Conservation (phyloP, 2,329 filamentous ascomycete genomes). For the Didymella segeticola region DNA sequence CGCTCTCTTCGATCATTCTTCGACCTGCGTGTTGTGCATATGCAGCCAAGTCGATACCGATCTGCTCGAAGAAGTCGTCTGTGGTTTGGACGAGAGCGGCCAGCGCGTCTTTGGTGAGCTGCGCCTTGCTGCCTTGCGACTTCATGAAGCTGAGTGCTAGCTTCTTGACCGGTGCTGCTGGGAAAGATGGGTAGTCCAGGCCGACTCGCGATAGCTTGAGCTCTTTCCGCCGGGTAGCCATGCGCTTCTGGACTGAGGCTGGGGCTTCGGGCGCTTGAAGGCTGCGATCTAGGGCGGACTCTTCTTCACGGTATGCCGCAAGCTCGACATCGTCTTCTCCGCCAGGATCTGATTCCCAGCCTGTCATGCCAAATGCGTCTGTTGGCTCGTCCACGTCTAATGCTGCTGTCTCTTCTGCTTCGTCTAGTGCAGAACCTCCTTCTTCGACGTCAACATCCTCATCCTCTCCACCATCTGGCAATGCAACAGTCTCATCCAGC, state of each 20-base stretch:
- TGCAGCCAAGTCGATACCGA: slow-evolving; percentile 77
- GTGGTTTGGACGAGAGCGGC: slow-evolving; percentile 79
- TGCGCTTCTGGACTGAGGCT: slow-evolving; percentile 20
- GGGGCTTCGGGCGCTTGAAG: slow-evolving; percentile 35
- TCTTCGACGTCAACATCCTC: neutral
- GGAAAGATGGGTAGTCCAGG: slow-evolving; percentile 77
- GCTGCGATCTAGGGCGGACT: slow-evolving; percentile 44
- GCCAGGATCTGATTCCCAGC: slow-evolving; percentile 42
- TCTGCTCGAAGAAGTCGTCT: slow-evolving; percentile 92
- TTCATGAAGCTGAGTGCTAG: slow-evolving; percentile 74
- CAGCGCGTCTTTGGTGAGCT: slow-evolving; percentile 76
- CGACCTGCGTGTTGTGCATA: slow-evolving; percentile 84
- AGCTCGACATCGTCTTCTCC: slow-evolving; percentile 38
- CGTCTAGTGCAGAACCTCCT: slow-evolving; percentile 37
- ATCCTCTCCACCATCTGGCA: slow-evolving; percentile 12
- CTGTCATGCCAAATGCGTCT: slow-evolving; percentile 26
- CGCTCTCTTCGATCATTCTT: slow-evolving; percentile 84
- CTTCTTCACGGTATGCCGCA: slow-evolving; percentile 44
- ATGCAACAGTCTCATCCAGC: slow-evolving; percentile 15
- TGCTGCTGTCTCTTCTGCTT: slow-evolving; percentile 33
- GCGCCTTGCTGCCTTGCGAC: slow-evolving; percentile 70
- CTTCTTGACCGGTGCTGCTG: slow-evolving; percentile 73
- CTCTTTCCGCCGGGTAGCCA: slow-evolving; percentile 52
- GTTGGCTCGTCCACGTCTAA: slow-evolving; percentile 27
- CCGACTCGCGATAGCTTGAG: slow-evolving; percentile 72